Evolutionary conservation across 352 stramenopile genomes (phyloP), one percentile per base, ranked within the genome.

Genomic region (Nothophytophthora sp.): DNA sequence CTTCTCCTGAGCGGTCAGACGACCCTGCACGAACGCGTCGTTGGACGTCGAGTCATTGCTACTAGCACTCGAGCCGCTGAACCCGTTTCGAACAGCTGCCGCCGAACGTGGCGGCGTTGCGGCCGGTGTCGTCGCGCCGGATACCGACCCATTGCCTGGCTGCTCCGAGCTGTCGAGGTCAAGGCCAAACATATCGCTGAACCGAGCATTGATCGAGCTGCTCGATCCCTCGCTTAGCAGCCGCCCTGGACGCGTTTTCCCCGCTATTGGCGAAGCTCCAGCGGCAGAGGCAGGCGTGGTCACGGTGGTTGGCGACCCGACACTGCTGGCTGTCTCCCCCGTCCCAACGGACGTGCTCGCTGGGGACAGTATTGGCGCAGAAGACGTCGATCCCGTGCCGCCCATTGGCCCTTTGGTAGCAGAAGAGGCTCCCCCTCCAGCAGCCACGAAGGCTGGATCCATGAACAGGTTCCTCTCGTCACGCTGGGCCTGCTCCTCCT

Each of bases 401-500:
- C 35, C 33, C 13, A 37, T 43, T 44, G 50, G 27, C n/a, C 23
- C 36, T 4, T 33, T 37, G 18, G 16, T 52, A 13, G 60, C 22
- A 4, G 32, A 20, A n/a, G 61, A 6, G 6, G 49, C 22, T 6
- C 44, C 18, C n/a, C 30, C 11, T 2, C 34, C 35, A 50, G 52
- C 16, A 22, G 54, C 60, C 13, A 67, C 60, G 39, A 71, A 89
- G 4, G 78, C 78, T 16, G 79, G 81, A 40, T 93, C 83, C 33
- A 90, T 73, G 35, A 84, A 93, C 40, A 90, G 18, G 42, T 77
- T 87, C 9, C 73, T 58, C 28, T 93, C 83, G 25, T 93, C 83
- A 15, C 49, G 40, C 46, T 74, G 62, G 0, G 83, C 83, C 32
- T 70, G 48, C 16, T 81, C 63, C 59, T 91, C 81, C 13, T 85